Evolutionary conservation across 768 basidiomycete genomes (phyloP).

Genomic region (Trichaptum fuscoviolaceum): DNA sequence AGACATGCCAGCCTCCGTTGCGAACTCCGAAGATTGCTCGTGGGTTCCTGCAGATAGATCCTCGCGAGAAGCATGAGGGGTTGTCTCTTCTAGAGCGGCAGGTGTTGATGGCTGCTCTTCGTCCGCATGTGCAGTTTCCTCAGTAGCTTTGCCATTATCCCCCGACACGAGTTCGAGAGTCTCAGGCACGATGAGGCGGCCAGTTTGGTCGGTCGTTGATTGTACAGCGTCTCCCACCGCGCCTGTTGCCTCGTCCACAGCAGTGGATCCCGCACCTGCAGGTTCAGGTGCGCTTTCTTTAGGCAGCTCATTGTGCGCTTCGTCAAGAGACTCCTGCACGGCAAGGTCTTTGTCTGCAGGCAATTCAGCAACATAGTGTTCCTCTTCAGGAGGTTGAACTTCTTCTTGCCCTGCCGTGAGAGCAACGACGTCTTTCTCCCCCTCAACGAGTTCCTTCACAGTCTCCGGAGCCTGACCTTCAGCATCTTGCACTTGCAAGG

Average conservation of each 20-base stretch:
- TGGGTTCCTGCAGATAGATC: not conserved
- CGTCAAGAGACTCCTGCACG: not conserved
- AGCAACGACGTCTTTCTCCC: not conserved
- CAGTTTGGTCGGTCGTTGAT: not conserved
- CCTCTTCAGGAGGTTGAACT: not conserved
- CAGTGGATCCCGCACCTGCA: not conserved
- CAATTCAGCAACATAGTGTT: not conserved
- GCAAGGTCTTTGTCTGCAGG: not conserved
- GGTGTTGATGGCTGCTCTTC: not conserved
- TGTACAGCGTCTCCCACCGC: not conserved
- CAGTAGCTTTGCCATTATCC: not conserved
- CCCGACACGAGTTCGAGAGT: not conserved
- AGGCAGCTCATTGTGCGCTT: not conserved
- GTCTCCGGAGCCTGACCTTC: not conserved
- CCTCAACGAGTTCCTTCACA: not conserved
- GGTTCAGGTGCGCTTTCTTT: not conserved
- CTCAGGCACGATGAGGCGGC: slow-evolving; percentile 1
- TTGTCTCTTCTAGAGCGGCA: not conserved
- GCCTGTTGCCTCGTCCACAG: not conserved
- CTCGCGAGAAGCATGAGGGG: not conserved
- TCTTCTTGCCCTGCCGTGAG: not conserved
- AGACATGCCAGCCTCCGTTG: not conserved
- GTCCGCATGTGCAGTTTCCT: not conserved
- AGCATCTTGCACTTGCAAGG: not conserved
- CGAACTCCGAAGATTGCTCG: not conserved